Evolutionary conservation across 2,329 filamentous ascomycete species (phyloP).

Genomic region (Thyridium curvatum): DNA sequence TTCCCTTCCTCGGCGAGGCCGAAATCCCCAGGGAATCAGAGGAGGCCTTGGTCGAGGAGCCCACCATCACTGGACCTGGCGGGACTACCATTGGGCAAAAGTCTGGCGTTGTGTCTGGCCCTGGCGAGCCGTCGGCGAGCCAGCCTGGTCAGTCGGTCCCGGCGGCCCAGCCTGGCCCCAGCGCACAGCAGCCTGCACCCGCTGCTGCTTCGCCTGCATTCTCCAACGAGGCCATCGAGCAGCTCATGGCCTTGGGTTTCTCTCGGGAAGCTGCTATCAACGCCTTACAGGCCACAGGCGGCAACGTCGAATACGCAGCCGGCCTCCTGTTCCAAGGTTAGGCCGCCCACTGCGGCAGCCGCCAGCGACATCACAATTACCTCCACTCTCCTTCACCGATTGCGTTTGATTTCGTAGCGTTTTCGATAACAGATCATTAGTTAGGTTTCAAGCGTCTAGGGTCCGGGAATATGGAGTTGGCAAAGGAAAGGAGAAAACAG

Average conservation of each 20-base stretch:
- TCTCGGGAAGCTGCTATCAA: constrained; percentile 69
- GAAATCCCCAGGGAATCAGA: constrained; percentile 87
- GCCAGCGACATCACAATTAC: too few species aligned
- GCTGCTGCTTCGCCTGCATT: constrained; percentile 25
- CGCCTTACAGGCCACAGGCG: constrained; percentile 74
- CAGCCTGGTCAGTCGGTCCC: constrained; percentile 15
- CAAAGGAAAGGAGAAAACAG: constrained; percentile 1
- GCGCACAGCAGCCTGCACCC: constrained; percentile 17
- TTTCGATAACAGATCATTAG: too few species aligned
- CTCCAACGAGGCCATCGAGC: constrained; percentile 63
- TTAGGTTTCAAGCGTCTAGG: too few species aligned
- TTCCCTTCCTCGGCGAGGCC: constrained; percentile 84
- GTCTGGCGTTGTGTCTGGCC: constrained; percentile 67
- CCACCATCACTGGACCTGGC: constrained; percentile 75
- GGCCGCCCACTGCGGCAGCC: constrained; percentile 2
- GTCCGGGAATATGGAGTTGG: not conserved
- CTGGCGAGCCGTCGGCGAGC: constrained; percentile 23
- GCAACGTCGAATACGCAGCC: constrained; percentile 85
- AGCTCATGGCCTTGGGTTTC: constrained; percentile 73
- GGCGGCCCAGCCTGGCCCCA: constrained; percentile 9
- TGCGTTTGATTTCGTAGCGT: too few species aligned
- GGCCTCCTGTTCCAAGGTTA: constrained; percentile 62
- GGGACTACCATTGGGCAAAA: constrained; percentile 84
- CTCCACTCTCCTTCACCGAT: too few species aligned
- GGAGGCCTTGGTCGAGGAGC: constrained; percentile 68